Base-by-base conservation (phyloP, 2,329 filamentous ascomycete genomes). In the Diaporthe helianthi region DNA sequence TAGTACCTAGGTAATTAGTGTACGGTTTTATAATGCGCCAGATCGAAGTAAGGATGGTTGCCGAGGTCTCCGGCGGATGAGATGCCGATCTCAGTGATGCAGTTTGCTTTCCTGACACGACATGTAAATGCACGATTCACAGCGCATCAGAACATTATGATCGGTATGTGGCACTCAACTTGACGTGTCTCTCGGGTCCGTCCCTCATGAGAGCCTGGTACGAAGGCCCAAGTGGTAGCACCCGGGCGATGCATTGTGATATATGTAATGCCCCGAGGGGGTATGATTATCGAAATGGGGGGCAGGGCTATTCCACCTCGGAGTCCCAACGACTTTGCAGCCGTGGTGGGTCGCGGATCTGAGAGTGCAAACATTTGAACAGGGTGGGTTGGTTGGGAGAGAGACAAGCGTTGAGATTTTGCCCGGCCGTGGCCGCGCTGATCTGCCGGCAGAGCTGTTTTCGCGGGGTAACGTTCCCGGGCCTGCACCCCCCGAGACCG, bases 381-480 rank as follows among this genome's bases (percentile, higher is more conserved):
- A n/a, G n/a, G n/a, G n/a, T n/a, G n/a, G n/a, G n/a, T n/a, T n/a
- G n/a, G n/a, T n/a, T n/a, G n/a, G n/a, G n/a, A n/a, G n/a, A 22
- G 24, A 19, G 41, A 47, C 31, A 49, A 44, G 33, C 47, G 33
- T 17, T 10, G n/a, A n/a, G 54, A 44, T 52, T 46, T 52, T n/a
- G n/a, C 66, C 66, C 54, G 66, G 44, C 36, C 55, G 12, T 31
- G 49, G 10, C 66, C 66, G 66, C 61, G 55, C 22, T 54, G 46
- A 69, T 58, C 17, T 69, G 67, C 67, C 67, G 67, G 67, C 36
- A 44, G n/a, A 69, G 61, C 51, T n/a, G 44, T 69, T 60, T 69
- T 61, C 52, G 52, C 68, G 61, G 61, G 63, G 68, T 55, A 58
- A 31, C 31, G 24, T 44, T 17, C 51, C 38, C 61, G 41, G 61